phyloP scores from a whole-genome alignment of 2,329 filamentous ascomycete genomes.

The Chalaropsis ovoidea region DNA sequence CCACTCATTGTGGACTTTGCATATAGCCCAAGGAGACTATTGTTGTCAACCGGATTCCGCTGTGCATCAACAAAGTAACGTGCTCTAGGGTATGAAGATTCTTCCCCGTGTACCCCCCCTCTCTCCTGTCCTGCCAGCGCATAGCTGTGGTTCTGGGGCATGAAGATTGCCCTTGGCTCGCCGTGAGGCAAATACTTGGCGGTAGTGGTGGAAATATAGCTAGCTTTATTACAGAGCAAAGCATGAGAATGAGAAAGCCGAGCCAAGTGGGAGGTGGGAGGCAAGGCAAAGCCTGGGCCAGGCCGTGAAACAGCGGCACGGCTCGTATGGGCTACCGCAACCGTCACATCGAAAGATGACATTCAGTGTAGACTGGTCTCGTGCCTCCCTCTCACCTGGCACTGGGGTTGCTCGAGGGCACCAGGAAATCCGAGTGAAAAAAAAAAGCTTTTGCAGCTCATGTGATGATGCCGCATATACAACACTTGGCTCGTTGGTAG shows the following conservation, averaged over 20 bases:
- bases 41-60: slow-evolving; percentile 1
- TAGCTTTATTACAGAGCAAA: neutral
- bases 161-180: neutral
- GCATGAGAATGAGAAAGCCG: neutral
- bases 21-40: neutral
- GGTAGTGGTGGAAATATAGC: neutral
- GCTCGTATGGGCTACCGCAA: neutral
- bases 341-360: neutral
- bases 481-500: neutral
- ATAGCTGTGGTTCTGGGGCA: neutral
- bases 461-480: slow-evolving; percentile 7
- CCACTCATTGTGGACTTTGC: slow-evolving; percentile 2
- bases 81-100: slow-evolving; percentile 10
- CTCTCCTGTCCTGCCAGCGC: neutral
- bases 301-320: neutral
- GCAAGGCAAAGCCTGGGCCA: neutral
- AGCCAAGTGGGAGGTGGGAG: neutral
- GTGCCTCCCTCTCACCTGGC: neutral
- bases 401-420: neutral
- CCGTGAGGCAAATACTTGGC: neutral
- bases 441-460: neutral
- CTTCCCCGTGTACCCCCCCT: neutral
- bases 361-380: neutral
- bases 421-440: neutral
- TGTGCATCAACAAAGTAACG: slow-evolving; percentile 4